Evolutionary conservation across 164 flowering plant genomes (phyloP).

Genomic region (Taxillus chinensis): DNA sequence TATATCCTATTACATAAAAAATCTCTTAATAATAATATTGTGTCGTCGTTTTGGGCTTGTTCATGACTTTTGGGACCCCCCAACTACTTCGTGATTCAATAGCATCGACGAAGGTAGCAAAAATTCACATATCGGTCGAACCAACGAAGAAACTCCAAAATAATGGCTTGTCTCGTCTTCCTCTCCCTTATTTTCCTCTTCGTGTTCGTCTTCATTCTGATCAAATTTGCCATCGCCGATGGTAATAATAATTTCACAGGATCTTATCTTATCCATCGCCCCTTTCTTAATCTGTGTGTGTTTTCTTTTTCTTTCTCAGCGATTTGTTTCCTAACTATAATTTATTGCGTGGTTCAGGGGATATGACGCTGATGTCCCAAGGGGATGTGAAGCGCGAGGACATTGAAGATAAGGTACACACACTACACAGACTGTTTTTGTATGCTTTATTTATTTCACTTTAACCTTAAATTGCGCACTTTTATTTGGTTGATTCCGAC

Average conservation of each 20-base stretch:
- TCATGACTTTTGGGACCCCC: no score
- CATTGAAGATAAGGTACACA: conserved; percentile 67
- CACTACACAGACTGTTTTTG: conserved; percentile 3
- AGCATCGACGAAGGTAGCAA: no score
- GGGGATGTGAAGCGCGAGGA: conserved; percentile 52
- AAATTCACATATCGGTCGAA: no score
- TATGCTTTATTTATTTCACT: neutral
- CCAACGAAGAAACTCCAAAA: no score
- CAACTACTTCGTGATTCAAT: no score
- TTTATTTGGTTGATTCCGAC: neutral
- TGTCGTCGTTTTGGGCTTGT: no score
- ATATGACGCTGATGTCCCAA: conserved; percentile 58
- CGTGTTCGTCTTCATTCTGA: conserved; percentile 13
- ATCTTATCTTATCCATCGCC: neutral
- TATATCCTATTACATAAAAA: no score
- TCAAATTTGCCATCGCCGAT: conserved; percentile 48
- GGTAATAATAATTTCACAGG: conserved; percentile 25
- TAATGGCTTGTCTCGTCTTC: no score
- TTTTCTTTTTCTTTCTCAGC: neutral
- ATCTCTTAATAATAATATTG: no score
- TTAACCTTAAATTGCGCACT: neutral
- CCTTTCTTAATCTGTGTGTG: neutral
- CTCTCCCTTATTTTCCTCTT: neutral
- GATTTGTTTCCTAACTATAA: neutral
- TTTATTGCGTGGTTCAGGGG: conserved; percentile 32